Base-by-base conservation (phyloP, 306 rosid genomes). In the Dalbergia cochinchinensis region DNA sequence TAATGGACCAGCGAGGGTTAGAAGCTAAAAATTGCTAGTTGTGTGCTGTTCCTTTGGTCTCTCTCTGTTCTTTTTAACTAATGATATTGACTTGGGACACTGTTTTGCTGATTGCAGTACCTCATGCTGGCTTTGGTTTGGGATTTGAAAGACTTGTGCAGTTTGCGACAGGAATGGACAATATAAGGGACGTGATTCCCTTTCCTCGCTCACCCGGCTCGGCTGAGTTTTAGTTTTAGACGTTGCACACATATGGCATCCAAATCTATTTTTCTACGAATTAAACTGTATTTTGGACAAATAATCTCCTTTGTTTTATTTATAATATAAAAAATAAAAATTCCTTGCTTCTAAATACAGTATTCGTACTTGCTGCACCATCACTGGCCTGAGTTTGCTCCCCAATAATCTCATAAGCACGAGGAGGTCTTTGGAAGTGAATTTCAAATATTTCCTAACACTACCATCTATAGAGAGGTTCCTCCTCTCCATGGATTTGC, bases 61-160 rank as follows among this genome's bases (percentile, higher is more conserved):
- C 60, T 14, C 10, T 69, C 19, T 76, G 60, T 51, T 50, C 78
- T 26, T 69, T 54, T 8, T 54, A 10, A 26, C 26, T 44, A 47
- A 31, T 66, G 54, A 41, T n/a, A 51, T 44, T 82, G 67, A 13
- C 75, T 73, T 61, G 65, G 68, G 68, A 22, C 31, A 14, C 39
- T n/a, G 60, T 67, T 45, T 81, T 73, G 51, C 50, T 85, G 87
- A 74, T 50, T 64, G 83, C 85, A 94, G 97, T 94, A 81, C 97
- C 97, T 74, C 97, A 92, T 74, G 95, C 99, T 16, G 99, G 99
- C 63, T 94, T 91, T 82, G 99, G 99, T 73, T 83, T 92, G 83
- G 97, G 99, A 2, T 94, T 94, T 58, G 99, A 92, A 85, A 91
- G 99, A 83, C 97, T 94, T 26, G 92, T 92, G 75, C 99, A 94